Evolutionary conservation across 805 yeast species (phyloP).

Genomic region (Candida palmyrensis): DNA sequence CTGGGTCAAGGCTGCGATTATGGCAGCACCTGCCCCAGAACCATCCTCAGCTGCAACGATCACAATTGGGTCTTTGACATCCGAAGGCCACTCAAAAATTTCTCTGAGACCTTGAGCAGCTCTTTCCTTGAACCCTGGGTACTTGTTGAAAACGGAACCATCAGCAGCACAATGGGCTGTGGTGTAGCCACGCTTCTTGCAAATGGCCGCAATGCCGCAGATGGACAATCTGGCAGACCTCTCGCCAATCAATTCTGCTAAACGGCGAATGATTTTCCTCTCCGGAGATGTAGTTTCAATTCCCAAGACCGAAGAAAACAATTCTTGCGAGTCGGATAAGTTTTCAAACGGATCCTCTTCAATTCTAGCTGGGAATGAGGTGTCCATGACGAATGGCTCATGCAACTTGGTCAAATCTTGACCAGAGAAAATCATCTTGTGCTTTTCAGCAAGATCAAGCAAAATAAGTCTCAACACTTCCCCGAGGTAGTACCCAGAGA

Average conservation of each 20-base stretch:
- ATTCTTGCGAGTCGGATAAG: slow-evolving; percentile 64
- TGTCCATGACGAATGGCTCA: slow-evolving; percentile 72
- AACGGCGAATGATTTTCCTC: slow-evolving; percentile 73
- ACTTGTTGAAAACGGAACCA: slow-evolving; percentile 91
- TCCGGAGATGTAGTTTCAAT: slow-evolving; percentile 70
- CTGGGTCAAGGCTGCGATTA: slow-evolving; percentile 92
- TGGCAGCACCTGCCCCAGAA: slow-evolving; percentile 97
- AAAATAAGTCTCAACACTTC: slow-evolving; percentile 80
- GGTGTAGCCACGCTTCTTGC: slow-evolving; percentile 74
- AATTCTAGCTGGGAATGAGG: slow-evolving; percentile 80
- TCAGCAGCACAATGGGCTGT: slow-evolving; percentile 93
- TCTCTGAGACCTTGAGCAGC: slow-evolving; percentile 87
- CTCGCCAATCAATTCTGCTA: slow-evolving; percentile 84
- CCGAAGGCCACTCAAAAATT: slow-evolving; percentile 70
- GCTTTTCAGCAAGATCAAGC: slow-evolving; percentile 59
- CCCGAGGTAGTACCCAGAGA: slow-evolving; percentile 94
- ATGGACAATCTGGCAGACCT: slow-evolving; percentile 90
- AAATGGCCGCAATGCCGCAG: slow-evolving; percentile 93
- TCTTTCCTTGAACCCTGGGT: slow-evolving; percentile 86
- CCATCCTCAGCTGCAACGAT: slow-evolving; percentile 97
- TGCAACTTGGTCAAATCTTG: slow-evolving; percentile 65
- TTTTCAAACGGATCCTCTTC: slow-evolving; percentile 90
- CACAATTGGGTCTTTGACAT: slow-evolving; percentile 64
- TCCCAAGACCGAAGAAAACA: slow-evolving; percentile 56
- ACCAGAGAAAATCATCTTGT: slow-evolving; percentile 58